Evolutionary conservation across 306 rosid genomes (phyloP), one percentile per base, ranked within the genome.

Genomic region (Quercus wislizeni): DNA sequence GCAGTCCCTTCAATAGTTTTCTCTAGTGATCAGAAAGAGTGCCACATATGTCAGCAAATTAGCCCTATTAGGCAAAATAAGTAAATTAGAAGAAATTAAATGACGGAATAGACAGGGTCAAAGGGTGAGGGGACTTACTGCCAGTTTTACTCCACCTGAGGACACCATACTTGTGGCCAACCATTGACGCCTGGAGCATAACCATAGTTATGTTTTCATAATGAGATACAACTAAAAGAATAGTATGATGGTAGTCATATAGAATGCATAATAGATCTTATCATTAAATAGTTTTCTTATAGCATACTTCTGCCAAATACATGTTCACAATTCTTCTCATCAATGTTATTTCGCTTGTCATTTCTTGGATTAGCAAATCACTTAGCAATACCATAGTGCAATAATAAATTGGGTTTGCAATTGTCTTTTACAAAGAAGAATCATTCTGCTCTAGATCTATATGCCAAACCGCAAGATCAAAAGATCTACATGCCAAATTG

Each of bases 1-100:
- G 98, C 97, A 49, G 99, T 95, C 33, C 98, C 99, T 93, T 95
- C 99, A 82, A 95, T 85, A 30, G 99, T 95, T 91, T 93, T 95
- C 93, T 92, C 99, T 95, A 85, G 79, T 57, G 84, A 87, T 57
- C 21, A 73, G 79, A 77, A 27, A 75, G 79, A 64, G 64, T 77
- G 31, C 55, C 80, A 28, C 67, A 79, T 21, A 55, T 28, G 63
- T 81, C 73, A 69, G 74, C 8, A 69, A 64, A 62, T 25, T 46
- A 55, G 57, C 61, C n/a, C 30, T 15, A 63, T 69, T 27, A 14
- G n/a, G 63, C 12, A 55, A 19, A 73, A 19, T 23, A 74, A 9
- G 62, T 17, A 33, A 77, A 31, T 9, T 65, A 11, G 55, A 74
- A 18, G 54, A 65, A 31, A 55, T 21, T 59, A 9, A 7, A 0